Base-by-base conservation (phyloP, 148 eudicot genomes). In the Amaranthus hypochondriacus region DNA sequence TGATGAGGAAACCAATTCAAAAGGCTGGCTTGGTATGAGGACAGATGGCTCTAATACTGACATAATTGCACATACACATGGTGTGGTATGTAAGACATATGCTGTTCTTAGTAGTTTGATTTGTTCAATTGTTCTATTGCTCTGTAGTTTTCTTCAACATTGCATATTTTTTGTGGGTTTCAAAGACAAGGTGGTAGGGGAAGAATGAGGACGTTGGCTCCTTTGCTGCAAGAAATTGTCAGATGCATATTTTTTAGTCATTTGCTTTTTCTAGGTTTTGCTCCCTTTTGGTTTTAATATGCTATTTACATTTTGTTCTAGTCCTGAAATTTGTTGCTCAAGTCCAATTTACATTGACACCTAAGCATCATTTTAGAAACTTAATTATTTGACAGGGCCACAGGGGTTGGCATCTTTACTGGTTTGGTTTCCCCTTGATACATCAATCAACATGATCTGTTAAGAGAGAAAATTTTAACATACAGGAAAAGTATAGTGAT, bases 61-160 rank as follows among this genome's bases (percentile, higher is more conserved):
- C 83, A 90, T 88, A 60, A 79, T 92, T 74, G 99, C 99, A 51
- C 99, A 95, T 85, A 95, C 92, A 84, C 97, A 95, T 77, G 99
- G 99, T 44, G 94, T 92, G 96, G 99, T 95, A 88, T 53, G 89
- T 66, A 10, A 28, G 6, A 3, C 46, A 43, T 18, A 67, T 15
- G 8, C 2, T 9, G 49, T 67, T 70, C 48, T 70, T 39, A 48
- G 56, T 67, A 12, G 65, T 48, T 7, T 56, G 59, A 5, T 56
- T 1, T 56, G 4, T 50, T 44, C 48, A 54, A 48, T 28, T 73
- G 9, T 48, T 59, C 10, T 50, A 42, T 4, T 42, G 9, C 12
- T 42, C 0, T 70, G 56, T 1, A 1, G 1, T 7, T 7, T 42
- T 28, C 4, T 28, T 28, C 39, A 28, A 28, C 39, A 28, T 28